These are phyloP conservation scores for Leishmania guyanensis DNA, from an alignment of 208 protist genomes.

Conservation along the genomic window DNA sequence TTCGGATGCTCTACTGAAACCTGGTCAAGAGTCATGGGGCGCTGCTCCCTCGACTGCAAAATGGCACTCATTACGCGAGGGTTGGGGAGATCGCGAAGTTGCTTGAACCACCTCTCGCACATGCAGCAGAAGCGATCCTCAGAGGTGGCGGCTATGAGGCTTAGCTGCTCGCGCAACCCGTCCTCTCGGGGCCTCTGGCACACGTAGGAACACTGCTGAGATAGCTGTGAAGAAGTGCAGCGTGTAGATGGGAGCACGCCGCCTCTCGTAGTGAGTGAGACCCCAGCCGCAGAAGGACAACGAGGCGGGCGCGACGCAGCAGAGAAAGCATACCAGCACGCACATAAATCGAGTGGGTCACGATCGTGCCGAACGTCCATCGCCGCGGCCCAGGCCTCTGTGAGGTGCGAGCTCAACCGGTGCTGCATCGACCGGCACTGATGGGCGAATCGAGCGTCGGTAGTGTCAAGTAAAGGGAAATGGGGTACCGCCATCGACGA, in stretches of 20 bases:
- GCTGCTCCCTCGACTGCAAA: background rate
- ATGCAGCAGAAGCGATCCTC: background rate
- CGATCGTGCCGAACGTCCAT: constrained; percentile 3
- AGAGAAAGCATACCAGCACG: constrained; percentile 22
- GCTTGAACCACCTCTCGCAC: constrained; percentile 16
- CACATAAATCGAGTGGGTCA: constrained; percentile 20
- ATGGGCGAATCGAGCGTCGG: background rate
- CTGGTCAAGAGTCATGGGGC: background rate
- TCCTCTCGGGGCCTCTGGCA: background rate
- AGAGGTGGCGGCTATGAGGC: background rate
- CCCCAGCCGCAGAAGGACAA: background rate
- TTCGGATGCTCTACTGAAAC: background rate
- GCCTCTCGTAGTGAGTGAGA: background rate
- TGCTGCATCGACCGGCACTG: background rate
- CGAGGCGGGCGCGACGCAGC: background rate
- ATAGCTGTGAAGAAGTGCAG: background rate
- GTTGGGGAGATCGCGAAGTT: constrained; percentile 2
- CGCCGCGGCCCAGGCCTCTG: constrained; percentile 20
- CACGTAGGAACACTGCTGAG: background rate
- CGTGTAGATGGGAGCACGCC: background rate
- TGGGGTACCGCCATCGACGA: background rate
- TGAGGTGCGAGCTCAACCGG: constrained; percentile 9
- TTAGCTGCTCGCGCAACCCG: background rate
- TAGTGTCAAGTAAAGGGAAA: background rate
- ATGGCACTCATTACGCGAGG: background rate